Percentiles rank a stretch among this genome's conserved stretches.
phyloP scores from a whole-genome alignment of 1,139 yeast species.

The Nakaseomyces sp. region DNA sequence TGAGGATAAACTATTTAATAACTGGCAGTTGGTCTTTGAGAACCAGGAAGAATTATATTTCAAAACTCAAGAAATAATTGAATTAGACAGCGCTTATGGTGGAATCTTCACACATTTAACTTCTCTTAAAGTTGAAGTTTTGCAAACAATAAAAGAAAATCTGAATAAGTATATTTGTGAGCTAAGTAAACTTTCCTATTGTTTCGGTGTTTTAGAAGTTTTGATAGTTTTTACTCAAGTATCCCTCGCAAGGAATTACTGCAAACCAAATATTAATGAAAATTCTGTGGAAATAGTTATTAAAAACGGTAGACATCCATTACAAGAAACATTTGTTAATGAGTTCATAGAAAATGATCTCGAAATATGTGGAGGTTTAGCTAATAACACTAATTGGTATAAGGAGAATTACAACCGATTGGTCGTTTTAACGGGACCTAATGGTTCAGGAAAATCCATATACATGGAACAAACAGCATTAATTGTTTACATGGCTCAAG shows the following conservation, averaged over 20 bases:
- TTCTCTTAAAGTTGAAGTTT: constrained; percentile 38
- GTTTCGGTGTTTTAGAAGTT: constrained; percentile 36
- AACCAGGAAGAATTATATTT: constrained; percentile 35
- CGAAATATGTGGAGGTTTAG: constrained; percentile 18
- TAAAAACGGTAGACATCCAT: constrained; percentile 35
- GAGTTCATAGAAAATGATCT: constrained; percentile 36
- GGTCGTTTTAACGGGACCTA: constrained; percentile 41
- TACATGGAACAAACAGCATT: constrained; percentile 39
- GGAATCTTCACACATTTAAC: constrained; percentile 36
- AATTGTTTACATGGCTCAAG: constrained; percentile 38
- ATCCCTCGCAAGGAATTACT: constrained; percentile 31
- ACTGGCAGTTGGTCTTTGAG: constrained; percentile 36
- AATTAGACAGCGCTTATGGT: constrained; percentile 36
- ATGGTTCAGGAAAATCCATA: constrained; percentile 46
- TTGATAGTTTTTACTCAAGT: constrained; percentile 34
- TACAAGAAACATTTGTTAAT: constrained; percentile 34
- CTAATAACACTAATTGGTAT: constrained; percentile 9
- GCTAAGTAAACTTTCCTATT: constrained; percentile 19
- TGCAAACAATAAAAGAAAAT: constrained; percentile 31
- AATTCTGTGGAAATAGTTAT: constrained; percentile 20
- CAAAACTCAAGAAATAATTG: constrained; percentile 30
- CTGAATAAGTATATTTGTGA: constrained; percentile 19
- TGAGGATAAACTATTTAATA: constrained; percentile 10
- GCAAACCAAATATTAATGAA: constrained; percentile 34
- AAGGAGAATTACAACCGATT: constrained; percentile 12